Evolutionary conservation across 768 basidiomycete species (phyloP).

Genomic region (Boletus rubropictus): DNA sequence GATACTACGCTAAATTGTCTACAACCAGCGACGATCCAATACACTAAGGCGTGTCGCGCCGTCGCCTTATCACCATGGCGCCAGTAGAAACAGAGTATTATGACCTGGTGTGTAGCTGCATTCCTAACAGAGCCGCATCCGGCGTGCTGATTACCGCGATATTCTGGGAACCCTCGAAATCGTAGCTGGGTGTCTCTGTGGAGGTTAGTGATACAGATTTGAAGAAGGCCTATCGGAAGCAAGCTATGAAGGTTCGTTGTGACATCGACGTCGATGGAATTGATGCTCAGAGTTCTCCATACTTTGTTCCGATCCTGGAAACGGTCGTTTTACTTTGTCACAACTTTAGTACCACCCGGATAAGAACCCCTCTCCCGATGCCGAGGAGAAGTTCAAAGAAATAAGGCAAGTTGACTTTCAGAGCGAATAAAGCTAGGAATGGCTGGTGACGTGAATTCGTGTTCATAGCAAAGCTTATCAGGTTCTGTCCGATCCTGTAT

Average conservation of each 20-base stretch:
- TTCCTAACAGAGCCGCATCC: not conserved
- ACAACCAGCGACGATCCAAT: not conserved
- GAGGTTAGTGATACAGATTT: conserved; percentile 76
- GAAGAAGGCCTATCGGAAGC: conserved; percentile 93
- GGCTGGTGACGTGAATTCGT: conserved; percentile 17
- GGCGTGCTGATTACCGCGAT: conserved; percentile 1
- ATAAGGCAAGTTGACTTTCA: conserved; percentile 57
- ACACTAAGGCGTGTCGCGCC: not conserved
- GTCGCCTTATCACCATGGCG: conserved; percentile 44
- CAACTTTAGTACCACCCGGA: conserved; percentile 82
- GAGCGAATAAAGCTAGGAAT: conserved; percentile 8
- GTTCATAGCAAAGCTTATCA: conserved; percentile 85
- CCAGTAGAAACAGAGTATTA: conserved; percentile 91
- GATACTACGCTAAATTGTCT: conserved; percentile 5
- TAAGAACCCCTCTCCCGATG: conserved; percentile 89
- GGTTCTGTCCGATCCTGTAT: conserved; percentile 77
- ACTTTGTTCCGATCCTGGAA: not conserved
- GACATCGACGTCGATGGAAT: not conserved
- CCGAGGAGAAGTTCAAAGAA: conserved; percentile 95
- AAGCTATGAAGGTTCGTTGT: conserved; percentile 78
- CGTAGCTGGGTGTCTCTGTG: conserved; percentile 61
- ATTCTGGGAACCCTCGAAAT: not conserved
- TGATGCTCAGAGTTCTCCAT: not conserved
- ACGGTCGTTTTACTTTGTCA: not conserved
- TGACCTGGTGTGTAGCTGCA: conserved; percentile 54